Conservation (phyloP, 148 eudicot genomes). For the Silene uniflora region DNA sequence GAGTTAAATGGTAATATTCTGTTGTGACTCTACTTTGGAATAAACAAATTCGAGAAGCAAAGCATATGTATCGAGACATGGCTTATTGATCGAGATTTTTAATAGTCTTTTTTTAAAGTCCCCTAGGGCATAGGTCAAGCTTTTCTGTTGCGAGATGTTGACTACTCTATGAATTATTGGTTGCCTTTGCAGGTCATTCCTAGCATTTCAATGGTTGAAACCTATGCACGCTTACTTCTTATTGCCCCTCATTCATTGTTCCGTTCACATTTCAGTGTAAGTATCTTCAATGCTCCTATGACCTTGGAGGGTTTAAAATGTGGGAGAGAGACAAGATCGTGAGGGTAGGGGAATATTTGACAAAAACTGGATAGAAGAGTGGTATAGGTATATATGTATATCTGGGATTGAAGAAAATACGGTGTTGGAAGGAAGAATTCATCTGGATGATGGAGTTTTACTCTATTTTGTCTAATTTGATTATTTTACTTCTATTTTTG, state of each 20-base stretch:
- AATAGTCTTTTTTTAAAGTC: too few relatives aligned
- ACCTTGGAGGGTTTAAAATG: not conserved
- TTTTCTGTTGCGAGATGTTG: not conserved
- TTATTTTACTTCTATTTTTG: not conserved
- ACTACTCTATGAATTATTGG: not conserved
- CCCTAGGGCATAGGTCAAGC: not conserved
- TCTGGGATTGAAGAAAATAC: not conserved
- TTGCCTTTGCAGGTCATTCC: constrained; percentile 66
- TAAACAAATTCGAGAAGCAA: too few relatives aligned
- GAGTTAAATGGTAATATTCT: not conserved
- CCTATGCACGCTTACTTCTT: constrained; percentile 83
- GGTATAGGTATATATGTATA: not conserved
- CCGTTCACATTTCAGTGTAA: constrained; percentile 88
- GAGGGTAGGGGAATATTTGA: not conserved
- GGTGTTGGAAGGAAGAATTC: not conserved
- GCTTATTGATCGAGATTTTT: too few relatives aligned
- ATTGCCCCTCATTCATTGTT: constrained; percentile 82
- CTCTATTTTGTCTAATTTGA: not conserved
- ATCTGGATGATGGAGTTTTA: not conserved
- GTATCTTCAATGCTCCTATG: constrained; percentile 20
- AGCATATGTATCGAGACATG: too few relatives aligned
- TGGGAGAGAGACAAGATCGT: not conserved
- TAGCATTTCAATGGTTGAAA: constrained; percentile 98
- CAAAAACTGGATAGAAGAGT: not conserved
- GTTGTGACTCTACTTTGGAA: not conserved